Base-by-base conservation (phyloP, 768 basidiomycete species). In the Boletales sp. region DNA sequence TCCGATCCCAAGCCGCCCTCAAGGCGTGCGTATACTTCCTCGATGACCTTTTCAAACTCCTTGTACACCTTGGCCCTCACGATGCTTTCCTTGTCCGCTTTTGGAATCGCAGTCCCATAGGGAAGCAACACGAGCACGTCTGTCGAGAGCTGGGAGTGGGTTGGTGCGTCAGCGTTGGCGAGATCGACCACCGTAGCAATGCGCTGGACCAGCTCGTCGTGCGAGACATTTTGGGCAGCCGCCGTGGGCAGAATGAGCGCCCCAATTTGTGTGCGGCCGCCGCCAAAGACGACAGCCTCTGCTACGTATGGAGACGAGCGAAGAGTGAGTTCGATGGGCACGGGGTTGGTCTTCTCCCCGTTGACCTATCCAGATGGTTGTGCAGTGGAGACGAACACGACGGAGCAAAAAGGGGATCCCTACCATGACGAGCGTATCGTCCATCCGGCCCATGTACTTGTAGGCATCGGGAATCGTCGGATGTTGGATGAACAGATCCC, bases 311-410 rank as follows among this genome's bases (percentile, higher is more conserved):
- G 72, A 4, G 65, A 65, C 3, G 78, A 78, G 17, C 76, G 75
- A 47, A 81, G 73, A 17, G 70, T 66, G 35, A 78, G 69, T 54
- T 81, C 80, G 46, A 81, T 78, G 0, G 79, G 78, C 5, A 79
- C 74, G 6, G 78, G 78, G 53, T 80, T 80, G 10, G 77, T 79
- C 67, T 82, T 82, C 63, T 82, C 80, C 8, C 81, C 78, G 11
- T 64, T 64, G 2, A 66, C 56, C 63, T 64, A n/a, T 10, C 69
- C 24, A 27, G 6, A 27, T 3, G 24, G 24, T 7, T 27, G 7
- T 27, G 24, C n/a, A n/a, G n/a, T 27, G 24, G 24, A 27, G 5
- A 6, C 6, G 24, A 27, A 27, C 24, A 27, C 24, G 24, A 27
- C 17, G 9, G 10, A 24, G 3, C 4, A 11, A 9, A 6, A 4